Evolutionary conservation across 1,284 basidiomycete genomes (phyloP).

Genomic region (Sporisorium iseilematis-ciliati): DNA sequence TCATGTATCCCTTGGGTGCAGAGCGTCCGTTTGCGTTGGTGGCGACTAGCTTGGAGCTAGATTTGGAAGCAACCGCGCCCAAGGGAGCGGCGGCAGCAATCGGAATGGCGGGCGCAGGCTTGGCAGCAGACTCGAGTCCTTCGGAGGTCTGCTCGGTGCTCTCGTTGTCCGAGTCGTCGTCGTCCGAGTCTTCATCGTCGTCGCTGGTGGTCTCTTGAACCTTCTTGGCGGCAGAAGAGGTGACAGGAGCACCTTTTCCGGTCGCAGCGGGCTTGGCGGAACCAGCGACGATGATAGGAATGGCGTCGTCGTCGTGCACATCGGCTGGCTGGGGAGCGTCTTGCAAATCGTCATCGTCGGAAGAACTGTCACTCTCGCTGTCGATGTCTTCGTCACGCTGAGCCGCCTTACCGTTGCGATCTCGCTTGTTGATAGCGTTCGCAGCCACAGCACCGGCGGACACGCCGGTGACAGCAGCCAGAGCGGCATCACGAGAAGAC

Average conservation of each 20-base stretch:
- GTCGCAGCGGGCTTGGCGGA: slow-evolving; percentile 16
- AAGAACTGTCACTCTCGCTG: slow-evolving; percentile 18
- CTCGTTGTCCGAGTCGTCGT: slow-evolving; percentile 26
- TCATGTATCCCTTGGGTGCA: slow-evolving; percentile 42
- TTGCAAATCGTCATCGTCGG: slow-evolving; percentile 23
- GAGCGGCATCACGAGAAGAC: slow-evolving; percentile 40
- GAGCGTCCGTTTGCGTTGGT: slow-evolving; percentile 17
- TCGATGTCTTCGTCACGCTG: slow-evolving; percentile 13
- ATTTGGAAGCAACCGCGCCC: slow-evolving; percentile 4
- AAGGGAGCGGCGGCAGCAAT: slow-evolving; percentile 15
- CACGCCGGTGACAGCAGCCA: slow-evolving; percentile 47
- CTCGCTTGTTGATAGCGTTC: slow-evolving; percentile 19
- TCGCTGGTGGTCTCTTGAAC: slow-evolving; percentile 32
- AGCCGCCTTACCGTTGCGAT: slow-evolving; percentile 4
- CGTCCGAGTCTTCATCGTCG: slow-evolving; percentile 37
- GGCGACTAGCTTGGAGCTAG: slow-evolving; percentile 25
- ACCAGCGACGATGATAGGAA: slow-evolving; percentile 22
- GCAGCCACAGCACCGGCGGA: slow-evolving; percentile 22
- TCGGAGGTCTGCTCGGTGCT: slow-evolving; percentile 50
- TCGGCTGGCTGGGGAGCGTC: slow-evolving; percentile 47
- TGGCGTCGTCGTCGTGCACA: slow-evolving; percentile 43
- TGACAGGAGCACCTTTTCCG: slow-evolving; percentile 1
- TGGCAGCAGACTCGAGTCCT: slow-evolving; percentile 15
- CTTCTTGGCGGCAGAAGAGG: slow-evolving; percentile 19
- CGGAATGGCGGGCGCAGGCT: slow-evolving; percentile 25